Percentiles rank a stretch among this genome's conserved stretches.
phyloP scores from a whole-genome alignment of 805 yeast genomes.

The Wickerhamiella spandovensis region DNA sequence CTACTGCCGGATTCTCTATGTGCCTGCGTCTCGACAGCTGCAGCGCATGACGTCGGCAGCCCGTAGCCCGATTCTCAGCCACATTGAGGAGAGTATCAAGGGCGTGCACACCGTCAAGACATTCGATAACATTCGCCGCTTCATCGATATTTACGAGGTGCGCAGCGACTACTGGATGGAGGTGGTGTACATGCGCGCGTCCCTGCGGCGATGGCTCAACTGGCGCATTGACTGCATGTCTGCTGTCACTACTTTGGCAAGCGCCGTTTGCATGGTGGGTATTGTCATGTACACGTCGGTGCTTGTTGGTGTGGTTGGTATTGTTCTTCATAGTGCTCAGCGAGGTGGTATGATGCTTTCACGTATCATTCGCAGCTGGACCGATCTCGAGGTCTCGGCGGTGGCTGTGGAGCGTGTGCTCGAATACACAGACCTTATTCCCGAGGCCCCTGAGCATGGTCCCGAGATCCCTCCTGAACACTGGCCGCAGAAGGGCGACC shows the following conservation, averaged over 20 bases:
- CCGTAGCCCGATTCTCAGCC: conserved; percentile 59
- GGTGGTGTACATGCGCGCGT: conserved; percentile 54
- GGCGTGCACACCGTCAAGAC: conserved; percentile 65
- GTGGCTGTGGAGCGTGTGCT: conserved; percentile 59
- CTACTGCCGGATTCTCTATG: conserved; percentile 48
- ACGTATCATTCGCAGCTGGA: conserved; percentile 86
- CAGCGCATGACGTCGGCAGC: conserved; percentile 52
- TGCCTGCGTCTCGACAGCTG: conserved; percentile 53
- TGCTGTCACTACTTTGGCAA: conserved; percentile 61
- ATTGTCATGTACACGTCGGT: conserved; percentile 42
- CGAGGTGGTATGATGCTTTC: conserved; percentile 73
- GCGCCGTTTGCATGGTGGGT: conserved; percentile 60
- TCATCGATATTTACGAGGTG: conserved; percentile 31
- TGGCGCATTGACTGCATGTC: conserved; percentile 88
- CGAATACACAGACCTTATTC: conserved; percentile 47
- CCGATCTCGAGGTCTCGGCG: conserved; percentile 79
- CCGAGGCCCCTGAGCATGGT: conserved; percentile 73
- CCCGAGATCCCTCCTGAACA: conserved; percentile 40
- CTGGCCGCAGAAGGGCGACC: conserved; percentile 70
- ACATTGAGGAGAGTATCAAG: conserved; percentile 56
- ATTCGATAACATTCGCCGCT: conserved; percentile 43
- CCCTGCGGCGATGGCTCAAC: conserved; percentile 41
- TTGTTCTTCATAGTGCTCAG: conserved; percentile 73
- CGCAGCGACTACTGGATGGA: conserved; percentile 20
- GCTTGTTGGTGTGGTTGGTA: conserved; percentile 81